A percentile compares a stretch with the other conserved stretches of the same genome.
phyloP scores from a whole-genome alignment of 2,329 filamentous ascomycete species.

The Elsinoe arachidis region DNA sequence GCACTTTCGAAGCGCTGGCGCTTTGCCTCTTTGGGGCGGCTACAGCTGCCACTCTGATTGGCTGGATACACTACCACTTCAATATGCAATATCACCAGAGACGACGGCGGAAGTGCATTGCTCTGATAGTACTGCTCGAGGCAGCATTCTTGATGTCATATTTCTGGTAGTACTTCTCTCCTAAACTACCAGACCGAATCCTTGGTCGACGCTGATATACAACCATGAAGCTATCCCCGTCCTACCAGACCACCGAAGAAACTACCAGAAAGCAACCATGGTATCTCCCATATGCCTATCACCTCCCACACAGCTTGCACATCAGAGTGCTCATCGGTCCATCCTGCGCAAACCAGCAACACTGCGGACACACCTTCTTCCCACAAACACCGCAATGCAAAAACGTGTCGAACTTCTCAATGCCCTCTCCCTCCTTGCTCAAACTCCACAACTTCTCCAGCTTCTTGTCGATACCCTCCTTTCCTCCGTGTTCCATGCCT shows the following conservation, averaged over 20 bases:
- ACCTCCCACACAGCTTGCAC: constrained; percentile 1
- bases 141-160: background rate
- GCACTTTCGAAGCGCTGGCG: constrained; percentile 4
- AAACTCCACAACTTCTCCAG: constrained; percentile 4
- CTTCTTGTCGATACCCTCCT: background rate
- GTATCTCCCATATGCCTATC: background rate
- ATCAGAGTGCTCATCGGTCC: background rate
- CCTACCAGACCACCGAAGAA: too few species aligned
- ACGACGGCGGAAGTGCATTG: background rate
- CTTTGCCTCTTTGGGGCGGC: background rate
- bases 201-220: too few species aligned
- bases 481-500: background rate
- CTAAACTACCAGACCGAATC: too few species aligned
- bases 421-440: constrained; percentile 12
- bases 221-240: too few species aligned
- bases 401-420: constrained; percentile 18
- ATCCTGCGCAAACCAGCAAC: background rate
- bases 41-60: background rate
- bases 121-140: background rate
- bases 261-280: background rate
- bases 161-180: background rate
- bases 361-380: constrained; percentile 18
- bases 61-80: background rate
- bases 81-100: too few species aligned
- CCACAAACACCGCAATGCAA: constrained; percentile 19